Evolutionary conservation across 2,329 filamentous ascomycete species (phyloP).

Genomic region (Fusarium staphyleae): DNA sequence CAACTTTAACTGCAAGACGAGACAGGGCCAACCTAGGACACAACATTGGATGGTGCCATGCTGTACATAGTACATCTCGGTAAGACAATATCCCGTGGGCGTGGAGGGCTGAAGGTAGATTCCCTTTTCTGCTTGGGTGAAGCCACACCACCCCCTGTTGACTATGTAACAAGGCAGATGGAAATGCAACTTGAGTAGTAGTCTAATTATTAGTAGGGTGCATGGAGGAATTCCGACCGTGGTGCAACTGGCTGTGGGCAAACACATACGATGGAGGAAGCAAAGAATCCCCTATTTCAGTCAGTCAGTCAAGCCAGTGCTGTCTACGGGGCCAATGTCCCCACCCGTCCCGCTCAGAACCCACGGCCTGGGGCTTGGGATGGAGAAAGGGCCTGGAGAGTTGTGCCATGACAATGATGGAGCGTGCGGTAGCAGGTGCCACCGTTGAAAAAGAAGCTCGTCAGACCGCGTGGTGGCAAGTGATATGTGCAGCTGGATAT

Average conservation of each 20-base stretch:
- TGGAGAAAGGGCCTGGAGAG: conserved; percentile 10
- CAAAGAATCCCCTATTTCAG: conserved; percentile 1
- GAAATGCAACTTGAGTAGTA: neutral
- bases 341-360: conserved; percentile 22
- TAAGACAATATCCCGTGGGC: conserved; percentile 15
- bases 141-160: conserved; percentile 11
- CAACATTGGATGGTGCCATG: neutral
- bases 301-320: neutral
- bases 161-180: neutral
- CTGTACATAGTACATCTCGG: conserved; percentile 1
- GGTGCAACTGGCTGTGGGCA: conserved; percentile 2
- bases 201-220: neutral
- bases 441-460: conserved; percentile 27
- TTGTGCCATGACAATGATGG: conserved; percentile 20
- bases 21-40: conserved; percentile 7
- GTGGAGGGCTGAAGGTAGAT: conserved; percentile 4
- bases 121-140: neutral
- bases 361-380: conserved; percentile 16
- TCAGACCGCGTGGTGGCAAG: conserved; percentile 19
- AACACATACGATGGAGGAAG: neutral
- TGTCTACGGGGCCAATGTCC: conserved; percentile 8
- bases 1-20: conserved; percentile 10
- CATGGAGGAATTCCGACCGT: conserved; percentile 11
- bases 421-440: conserved; percentile 29
- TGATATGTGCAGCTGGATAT: conserved; percentile 6